Base-by-base conservation (phyloP, 129 eudicot genomes). In the Mikania micrantha region DNA sequence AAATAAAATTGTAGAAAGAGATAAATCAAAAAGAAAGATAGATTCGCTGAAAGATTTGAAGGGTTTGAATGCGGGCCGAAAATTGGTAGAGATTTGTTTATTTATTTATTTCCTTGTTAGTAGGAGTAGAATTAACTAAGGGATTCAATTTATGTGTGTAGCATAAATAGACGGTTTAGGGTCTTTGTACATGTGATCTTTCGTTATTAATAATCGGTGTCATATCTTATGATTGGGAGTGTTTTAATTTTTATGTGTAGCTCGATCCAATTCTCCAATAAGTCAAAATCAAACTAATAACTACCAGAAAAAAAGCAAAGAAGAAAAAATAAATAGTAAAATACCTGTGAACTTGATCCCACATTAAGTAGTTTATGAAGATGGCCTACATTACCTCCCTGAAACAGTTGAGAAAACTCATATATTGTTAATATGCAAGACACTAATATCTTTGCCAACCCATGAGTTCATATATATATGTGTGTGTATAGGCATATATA, bases 351-450 rank as follows among this genome's bases (percentile, higher is more conserved):
- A 68, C 99, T 93, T 70, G 99, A 87, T 45, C 83, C 96, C 12
- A 93, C 88, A 10, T 77, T 50, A 20, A 93, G 88, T 50, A 93
- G 79, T 62, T 89, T 86, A 78, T 93, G 96, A 74, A 93, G 84
- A 86, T 93, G 99, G 62, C 91, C 92, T 8, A 93, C 99, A 82
- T 84, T 86, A 54, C 99, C 99, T 57, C 99, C 99, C 99, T 93
- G 82, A 75, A 76, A 71, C 20, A 60, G 20, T 67, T n/a, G 24
- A 9, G 9, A 40, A 38, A 48, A 45, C 44, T 72, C 60, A 60
- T 25, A 35, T 40, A 8, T 16, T 24, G 50, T 67, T 19, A 3
- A 27, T 0, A 44, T 20, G 15, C 9, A 34, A 54, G 39, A 69
- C 42, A 35, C 41, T 54, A 15, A 34, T 41, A 22, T 15, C 2